A percentile compares a stretch with the other conserved stretches of the same genome.
phyloP scores from a whole-genome alignment of 2,329 filamentous ascomycete genomes.

The Alternaria gansuensis region DNA sequence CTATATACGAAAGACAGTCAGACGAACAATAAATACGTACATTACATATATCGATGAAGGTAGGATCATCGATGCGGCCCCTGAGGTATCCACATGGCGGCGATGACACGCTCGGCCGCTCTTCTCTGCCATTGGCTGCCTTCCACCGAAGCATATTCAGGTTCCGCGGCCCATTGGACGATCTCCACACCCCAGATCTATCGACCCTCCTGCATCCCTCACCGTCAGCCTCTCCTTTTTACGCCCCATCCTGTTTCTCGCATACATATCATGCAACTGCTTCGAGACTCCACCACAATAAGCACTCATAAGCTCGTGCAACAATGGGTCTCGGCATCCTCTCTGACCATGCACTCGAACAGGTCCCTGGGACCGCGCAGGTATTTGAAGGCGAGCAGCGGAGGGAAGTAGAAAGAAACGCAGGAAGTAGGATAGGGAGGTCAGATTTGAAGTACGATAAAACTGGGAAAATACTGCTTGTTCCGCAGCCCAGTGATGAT shows the following conservation, averaged over 20 bases:
- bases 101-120: background rate
- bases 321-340: slow-evolving; percentile 77
- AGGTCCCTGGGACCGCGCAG: slow-evolving; percentile 69
- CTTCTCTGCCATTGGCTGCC: background rate
- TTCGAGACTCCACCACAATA: background rate
- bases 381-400: slow-evolving; percentile 47
- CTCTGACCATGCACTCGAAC: slow-evolving; percentile 69
- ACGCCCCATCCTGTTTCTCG: background rate
- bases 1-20: too few species aligned
- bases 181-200: slow-evolving; percentile 7
- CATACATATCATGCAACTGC: slow-evolving; percentile 1
- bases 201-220: background rate
- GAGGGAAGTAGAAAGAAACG: slow-evolving; percentile 37
- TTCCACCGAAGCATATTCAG: slow-evolving; percentile 3
- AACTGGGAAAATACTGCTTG: slow-evolving; percentile 77
- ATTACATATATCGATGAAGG: too few species aligned
- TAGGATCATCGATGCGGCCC: too few species aligned
- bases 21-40: too few species aligned
- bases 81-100: too few species aligned
- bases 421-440: slow-evolving; percentile 42
- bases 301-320: slow-evolving; percentile 1
- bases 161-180: slow-evolving; percentile 1
- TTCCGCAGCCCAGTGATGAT: slow-evolving; percentile 90
- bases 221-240: background rate
- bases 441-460: slow-evolving; percentile 73